Evolutionary conservation across 2,329 filamentous ascomycete species (phyloP), one percentile per base, ranked within the genome.

Genomic region (Ophiosphaerella narmari): DNA sequence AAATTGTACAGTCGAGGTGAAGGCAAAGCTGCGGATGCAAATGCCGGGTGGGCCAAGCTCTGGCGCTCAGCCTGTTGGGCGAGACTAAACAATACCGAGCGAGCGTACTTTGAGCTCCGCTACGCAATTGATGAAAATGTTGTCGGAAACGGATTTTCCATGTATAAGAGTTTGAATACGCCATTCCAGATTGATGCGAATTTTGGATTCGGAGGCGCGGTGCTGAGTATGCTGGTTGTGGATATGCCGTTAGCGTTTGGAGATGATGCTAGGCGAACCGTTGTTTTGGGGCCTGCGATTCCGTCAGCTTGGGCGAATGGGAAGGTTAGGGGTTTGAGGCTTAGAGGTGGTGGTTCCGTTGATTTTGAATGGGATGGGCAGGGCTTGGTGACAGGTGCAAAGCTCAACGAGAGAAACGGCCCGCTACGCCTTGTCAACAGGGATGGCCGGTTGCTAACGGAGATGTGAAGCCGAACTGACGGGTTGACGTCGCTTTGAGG

Each of bases 131-230:
- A 75, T 18, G 65, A 74, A 33, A 84, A 84, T 55, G 78, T 82
- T 21, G 81, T 74, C 0, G 66, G 48, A 0, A 84, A 83, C 55
- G 76, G 77, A 2, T 66, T 84, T 26, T 78, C 74, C 36, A 81
- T 83, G 76, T 84, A 84, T 58, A 67, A 56, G 7, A 79, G 72
- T 0, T 62, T 68, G 8, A 65, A 73, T 5, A 65, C 68, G 39
- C 80, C 82, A 1, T 84, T 84, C 55, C 82, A 85, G 68, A 83
- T 84, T 48, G 82, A 85, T 61, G 82, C 81, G 6, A 85, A 85
- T 59, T 84, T 82, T 52, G 82, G 81, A 4, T 81, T 82, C 43
- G 82, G 80, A 2, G 82, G 79, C 0, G 80, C 78, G 0, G 72
- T 82, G 43, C 51, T 83, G 46, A 72, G 74, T 49, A 79, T 83